Evolutionary conservation across 1,284 basidiomycete genomes (phyloP).

Genomic region (Afroboletus lepidellus): DNA sequence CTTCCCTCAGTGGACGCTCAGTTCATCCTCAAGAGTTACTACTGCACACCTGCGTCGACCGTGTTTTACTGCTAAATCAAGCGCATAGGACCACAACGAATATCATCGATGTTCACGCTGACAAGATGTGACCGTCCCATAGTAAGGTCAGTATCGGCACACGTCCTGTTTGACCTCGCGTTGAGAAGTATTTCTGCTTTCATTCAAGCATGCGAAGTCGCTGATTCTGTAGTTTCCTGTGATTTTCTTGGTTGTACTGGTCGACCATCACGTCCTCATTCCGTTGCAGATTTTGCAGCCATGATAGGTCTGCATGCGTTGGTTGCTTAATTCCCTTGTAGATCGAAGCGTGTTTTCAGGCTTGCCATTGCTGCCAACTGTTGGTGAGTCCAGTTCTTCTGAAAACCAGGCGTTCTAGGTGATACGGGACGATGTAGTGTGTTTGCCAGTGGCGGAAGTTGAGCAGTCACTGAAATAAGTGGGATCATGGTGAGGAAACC

Average conservation of each 20-base stretch:
- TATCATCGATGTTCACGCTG: constrained; percentile 70
- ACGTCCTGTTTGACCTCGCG: constrained; percentile 4
- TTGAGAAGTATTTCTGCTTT: constrained; percentile 59
- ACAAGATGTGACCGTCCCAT: constrained; percentile 90
- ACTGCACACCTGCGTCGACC: too few species aligned
- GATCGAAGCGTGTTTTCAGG: constrained; percentile 36
- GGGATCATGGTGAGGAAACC: constrained; percentile 66
- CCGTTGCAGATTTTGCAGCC: constrained; percentile 80
- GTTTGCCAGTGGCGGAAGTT: constrained; percentile 95
- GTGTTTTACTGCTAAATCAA: too few species aligned
- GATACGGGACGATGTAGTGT: constrained; percentile 57
- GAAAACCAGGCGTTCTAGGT: background rate
- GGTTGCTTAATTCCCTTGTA: constrained; percentile 18
- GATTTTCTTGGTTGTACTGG: constrained; percentile 21
- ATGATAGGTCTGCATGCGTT: constrained; percentile 64
- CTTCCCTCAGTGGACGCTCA: too few species aligned
- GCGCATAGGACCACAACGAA: too few species aligned
- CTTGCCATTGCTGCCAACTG: constrained; percentile 95
- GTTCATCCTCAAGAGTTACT: too few species aligned
- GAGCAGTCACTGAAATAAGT: constrained; percentile 94
- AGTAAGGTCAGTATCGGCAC: constrained; percentile 59
- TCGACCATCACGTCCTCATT: constrained; percentile 1
- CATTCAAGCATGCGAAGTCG: constrained; percentile 95
- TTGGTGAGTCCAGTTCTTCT: constrained; percentile 54
- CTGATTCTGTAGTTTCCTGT: constrained; percentile 77